Percentiles rank a stretch among this genome's conserved stretches.
Evolutionary conservation across 306 rosid genomes (phyloP).

Genomic region (Potentilla sterilis): DNA sequence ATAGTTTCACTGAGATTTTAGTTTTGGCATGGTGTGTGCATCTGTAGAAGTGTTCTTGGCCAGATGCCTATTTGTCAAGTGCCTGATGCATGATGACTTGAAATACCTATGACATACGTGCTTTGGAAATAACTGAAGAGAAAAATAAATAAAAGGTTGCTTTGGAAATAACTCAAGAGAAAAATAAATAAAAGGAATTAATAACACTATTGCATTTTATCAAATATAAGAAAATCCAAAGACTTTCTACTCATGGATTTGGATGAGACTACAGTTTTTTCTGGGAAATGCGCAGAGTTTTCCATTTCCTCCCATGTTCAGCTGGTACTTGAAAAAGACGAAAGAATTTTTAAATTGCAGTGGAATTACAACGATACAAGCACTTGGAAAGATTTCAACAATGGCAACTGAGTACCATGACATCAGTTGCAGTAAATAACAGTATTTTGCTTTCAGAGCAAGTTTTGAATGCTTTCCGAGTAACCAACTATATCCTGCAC

Average conservation of each 20-base stretch:
- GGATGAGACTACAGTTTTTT: background rate
- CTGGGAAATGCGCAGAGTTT: background rate
- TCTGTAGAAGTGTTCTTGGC: too few relatives aligned
- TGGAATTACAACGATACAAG: conserved; percentile 3
- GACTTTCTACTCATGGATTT: background rate
- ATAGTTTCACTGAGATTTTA: too few relatives aligned
- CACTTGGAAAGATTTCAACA: conserved; percentile 32
- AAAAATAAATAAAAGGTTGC: background rate
- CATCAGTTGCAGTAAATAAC: conserved; percentile 33
- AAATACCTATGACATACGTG: background rate
- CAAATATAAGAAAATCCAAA: background rate
- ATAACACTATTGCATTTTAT: background rate
- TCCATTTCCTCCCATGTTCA: background rate
- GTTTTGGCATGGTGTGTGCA: too few relatives aligned
- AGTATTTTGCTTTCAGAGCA: conserved; percentile 35
- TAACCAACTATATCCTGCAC: conserved; percentile 41
- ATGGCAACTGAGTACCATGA: conserved; percentile 31
- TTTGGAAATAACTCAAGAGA: too few relatives aligned
- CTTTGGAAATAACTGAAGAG: background rate
- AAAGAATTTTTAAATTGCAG: background rate
- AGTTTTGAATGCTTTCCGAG: conserved; percentile 39
- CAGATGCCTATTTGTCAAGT: background rate
- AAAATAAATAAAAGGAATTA: background rate
- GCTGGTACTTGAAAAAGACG: background rate
- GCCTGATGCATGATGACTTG: background rate